phyloP scores from a whole-genome alignment of 2,329 filamentous ascomycete species.

The Cadophora sp. region DNA sequence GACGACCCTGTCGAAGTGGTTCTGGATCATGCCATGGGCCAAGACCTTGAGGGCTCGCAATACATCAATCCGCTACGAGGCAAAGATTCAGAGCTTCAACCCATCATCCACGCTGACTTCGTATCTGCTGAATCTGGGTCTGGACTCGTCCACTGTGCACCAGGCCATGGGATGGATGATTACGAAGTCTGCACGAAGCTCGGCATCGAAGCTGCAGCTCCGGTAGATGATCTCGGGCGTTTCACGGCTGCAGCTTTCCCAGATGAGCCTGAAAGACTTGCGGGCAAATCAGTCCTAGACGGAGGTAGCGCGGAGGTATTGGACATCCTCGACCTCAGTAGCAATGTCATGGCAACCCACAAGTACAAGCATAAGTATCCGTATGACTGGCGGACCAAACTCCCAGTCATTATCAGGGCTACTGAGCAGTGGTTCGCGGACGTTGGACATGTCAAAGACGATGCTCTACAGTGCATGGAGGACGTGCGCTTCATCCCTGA shows the following conservation, averaged over 20 bases:
- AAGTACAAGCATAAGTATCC: conserved; percentile 90
- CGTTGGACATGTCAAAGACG: conserved; percentile 79
- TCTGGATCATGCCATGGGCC: conserved; percentile 65
- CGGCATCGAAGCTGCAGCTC: conserved; percentile 78
- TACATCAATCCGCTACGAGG: conserved; percentile 77
- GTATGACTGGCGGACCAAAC: conserved; percentile 96
- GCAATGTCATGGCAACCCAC: conserved; percentile 72
- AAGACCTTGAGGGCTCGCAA: conserved; percentile 66
- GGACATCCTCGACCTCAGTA: conserved; percentile 68
- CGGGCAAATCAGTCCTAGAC: conserved; percentile 74
- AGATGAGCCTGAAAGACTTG: conserved; percentile 68
- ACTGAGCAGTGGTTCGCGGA: conserved; percentile 99
- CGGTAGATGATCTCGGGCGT: conserved; percentile 79
- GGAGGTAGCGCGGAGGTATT: conserved; percentile 75
- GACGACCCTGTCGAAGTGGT: conserved; percentile 51
- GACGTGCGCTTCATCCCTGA: conserved; percentile 81
- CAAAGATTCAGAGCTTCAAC: conserved; percentile 61
- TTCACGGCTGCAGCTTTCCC: conserved; percentile 85
- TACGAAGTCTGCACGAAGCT: conserved; percentile 80
- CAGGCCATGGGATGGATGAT: conserved; percentile 96
- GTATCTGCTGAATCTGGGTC: conserved; percentile 91
- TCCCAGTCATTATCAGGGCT: conserved; percentile 87
- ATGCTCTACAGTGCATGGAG: conserved; percentile 73
- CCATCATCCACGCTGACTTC: conserved; percentile 84
- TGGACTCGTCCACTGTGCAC: conserved; percentile 92